phyloP scores from a whole-genome alignment of 2,329 filamentous ascomycete species.

The Macrophomina tecta region DNA sequence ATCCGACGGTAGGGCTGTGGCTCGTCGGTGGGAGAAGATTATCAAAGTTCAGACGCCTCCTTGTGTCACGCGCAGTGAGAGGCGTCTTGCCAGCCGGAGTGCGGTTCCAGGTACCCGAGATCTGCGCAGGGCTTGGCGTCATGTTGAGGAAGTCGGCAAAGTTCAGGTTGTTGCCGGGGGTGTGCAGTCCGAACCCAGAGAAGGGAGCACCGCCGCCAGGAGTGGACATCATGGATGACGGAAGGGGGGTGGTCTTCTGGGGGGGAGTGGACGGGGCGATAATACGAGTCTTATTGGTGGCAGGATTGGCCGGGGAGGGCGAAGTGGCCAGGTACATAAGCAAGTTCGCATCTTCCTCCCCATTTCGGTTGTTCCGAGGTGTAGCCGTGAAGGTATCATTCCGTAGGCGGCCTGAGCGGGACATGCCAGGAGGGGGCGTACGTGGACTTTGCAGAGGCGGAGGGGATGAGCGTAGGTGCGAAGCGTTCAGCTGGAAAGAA shows the following conservation, averaged over 20 bases:
- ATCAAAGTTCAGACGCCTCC: slow-evolving; percentile 83
- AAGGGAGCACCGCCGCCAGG: slow-evolving; percentile 66
- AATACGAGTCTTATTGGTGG: slow-evolving; percentile 52
- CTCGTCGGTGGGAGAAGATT: slow-evolving; percentile 65
- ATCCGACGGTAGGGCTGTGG: slow-evolving; percentile 49
- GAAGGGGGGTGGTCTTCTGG: slow-evolving; percentile 64
- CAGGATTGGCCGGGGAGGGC: slow-evolving; percentile 77
- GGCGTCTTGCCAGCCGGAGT: slow-evolving; percentile 73
- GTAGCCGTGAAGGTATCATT: slow-evolving; percentile 44
- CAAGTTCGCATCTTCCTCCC: slow-evolving; percentile 83
- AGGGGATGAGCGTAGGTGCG: slow-evolving; percentile 75
- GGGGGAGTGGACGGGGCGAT: slow-evolving; percentile 62
- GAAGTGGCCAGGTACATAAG: slow-evolving; percentile 90
- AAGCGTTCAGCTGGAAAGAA: slow-evolving; percentile 68
- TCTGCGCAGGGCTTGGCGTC: slow-evolving; percentile 89
- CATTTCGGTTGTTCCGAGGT: slow-evolving; percentile 59
- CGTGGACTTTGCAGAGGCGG: slow-evolving; percentile 59
- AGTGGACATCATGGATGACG: slow-evolving; percentile 88
- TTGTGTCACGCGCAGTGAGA: slow-evolving; percentile 68
- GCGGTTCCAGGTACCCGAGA: slow-evolving; percentile 69
- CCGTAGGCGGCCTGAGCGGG: slow-evolving; percentile 48
- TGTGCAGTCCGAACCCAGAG: slow-evolving; percentile 69
- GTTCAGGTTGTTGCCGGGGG: slow-evolving; percentile 85
- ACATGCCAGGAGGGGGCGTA: slow-evolving; percentile 47
- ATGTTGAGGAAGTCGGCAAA: slow-evolving; percentile 98